Percentiles rank a stretch among this genome's conserved stretches.
Evolutionary conservation across 805 yeast species (phyloP).

Genomic region (Hanseniaspora nectarophila): DNA sequence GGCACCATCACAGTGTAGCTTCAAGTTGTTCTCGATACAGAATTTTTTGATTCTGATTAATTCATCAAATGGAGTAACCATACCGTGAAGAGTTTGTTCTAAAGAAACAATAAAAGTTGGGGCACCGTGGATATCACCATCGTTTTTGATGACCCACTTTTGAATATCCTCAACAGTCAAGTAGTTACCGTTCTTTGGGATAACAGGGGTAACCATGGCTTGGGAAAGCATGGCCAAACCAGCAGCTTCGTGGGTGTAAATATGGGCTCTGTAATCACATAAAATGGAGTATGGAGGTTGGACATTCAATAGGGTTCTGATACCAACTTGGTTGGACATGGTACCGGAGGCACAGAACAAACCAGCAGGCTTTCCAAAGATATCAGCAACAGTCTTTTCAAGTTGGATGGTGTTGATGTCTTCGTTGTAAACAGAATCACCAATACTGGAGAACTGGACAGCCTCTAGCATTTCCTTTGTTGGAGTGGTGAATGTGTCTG

Average conservation of each 20-base stretch:
- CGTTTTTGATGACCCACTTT: constrained; percentile 50
- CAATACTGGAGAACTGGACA: constrained; percentile 46
- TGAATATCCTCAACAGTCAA: constrained; percentile 70
- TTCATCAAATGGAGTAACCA: constrained; percentile 69
- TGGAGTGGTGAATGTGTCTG: constrained; percentile 89
- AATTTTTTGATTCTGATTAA: constrained; percentile 56
- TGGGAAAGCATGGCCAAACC: constrained; percentile 82
- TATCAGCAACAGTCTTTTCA: constrained; percentile 49
- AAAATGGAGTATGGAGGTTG: constrained; percentile 73
- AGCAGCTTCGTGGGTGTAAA: constrained; percentile 76
- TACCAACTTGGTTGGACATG: constrained; percentile 74
- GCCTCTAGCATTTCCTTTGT: constrained; percentile 59
- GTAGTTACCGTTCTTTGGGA: constrained; percentile 63
- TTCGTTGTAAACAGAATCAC: constrained; percentile 84
- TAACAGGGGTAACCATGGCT: constrained; percentile 80
- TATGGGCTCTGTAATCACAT: constrained; percentile 79
- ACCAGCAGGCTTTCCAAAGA: constrained; percentile 74
- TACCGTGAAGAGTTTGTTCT: constrained; percentile 83
- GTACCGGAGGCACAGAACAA: constrained; percentile 83
- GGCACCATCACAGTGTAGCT: constrained; percentile 88
- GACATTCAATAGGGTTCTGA: constrained; percentile 60
- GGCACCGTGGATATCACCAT: constrained; percentile 76
- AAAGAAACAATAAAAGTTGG: constrained; percentile 76
- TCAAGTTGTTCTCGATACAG: constrained; percentile 47
- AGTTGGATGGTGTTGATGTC: constrained; percentile 57